phyloP scores from a whole-genome alignment of 2,329 filamentous ascomycete species.

The Hypomyces rosellus region DNA sequence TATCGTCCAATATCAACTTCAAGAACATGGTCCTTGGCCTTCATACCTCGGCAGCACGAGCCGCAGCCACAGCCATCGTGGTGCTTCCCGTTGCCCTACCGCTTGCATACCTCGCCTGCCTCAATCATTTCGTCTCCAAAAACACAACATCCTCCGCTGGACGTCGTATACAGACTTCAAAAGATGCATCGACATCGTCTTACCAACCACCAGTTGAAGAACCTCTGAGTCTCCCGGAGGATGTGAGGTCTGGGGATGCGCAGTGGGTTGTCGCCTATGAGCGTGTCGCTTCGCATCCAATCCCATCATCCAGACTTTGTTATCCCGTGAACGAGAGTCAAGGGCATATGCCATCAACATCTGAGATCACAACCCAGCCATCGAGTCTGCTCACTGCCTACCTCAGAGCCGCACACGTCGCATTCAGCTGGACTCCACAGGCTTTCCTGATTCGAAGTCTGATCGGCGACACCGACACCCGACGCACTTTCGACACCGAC shows the following conservation, averaged over 20 bases:
- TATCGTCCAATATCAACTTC: background rate
- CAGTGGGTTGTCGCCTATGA: slow-evolving; percentile 24
- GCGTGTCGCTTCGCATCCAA: slow-evolving; percentile 20
- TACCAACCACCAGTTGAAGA: slow-evolving; percentile 1
- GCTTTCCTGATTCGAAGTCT: slow-evolving; percentile 22
- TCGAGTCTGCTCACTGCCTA: slow-evolving; percentile 21
- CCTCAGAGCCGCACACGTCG: slow-evolving; percentile 22
- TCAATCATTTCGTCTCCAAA: slow-evolving; percentile 8
- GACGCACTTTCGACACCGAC: slow-evolving; percentile 19
- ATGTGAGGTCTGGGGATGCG: slow-evolving; percentile 15
- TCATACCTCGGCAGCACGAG: background rate
- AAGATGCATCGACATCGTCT: background rate
- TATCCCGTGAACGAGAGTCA: background rate
- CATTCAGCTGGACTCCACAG: slow-evolving; percentile 28
- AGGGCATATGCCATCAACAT: background rate
- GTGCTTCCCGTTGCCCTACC: slow-evolving; percentile 11
- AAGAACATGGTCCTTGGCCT: background rate
- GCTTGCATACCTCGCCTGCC: slow-evolving; percentile 12
- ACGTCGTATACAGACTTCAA: background rate
- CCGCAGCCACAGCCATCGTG: background rate
- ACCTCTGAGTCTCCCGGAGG: slow-evolving; percentile 15
- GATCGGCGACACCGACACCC: slow-evolving; percentile 15
- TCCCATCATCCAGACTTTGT: slow-evolving; percentile 12
- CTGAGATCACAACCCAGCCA: background rate
- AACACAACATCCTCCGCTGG: slow-evolving; percentile 10